Conservation (phyloP, 2,329 filamentous ascomycete genomes). For the Aspergillus sergii region DNA sequence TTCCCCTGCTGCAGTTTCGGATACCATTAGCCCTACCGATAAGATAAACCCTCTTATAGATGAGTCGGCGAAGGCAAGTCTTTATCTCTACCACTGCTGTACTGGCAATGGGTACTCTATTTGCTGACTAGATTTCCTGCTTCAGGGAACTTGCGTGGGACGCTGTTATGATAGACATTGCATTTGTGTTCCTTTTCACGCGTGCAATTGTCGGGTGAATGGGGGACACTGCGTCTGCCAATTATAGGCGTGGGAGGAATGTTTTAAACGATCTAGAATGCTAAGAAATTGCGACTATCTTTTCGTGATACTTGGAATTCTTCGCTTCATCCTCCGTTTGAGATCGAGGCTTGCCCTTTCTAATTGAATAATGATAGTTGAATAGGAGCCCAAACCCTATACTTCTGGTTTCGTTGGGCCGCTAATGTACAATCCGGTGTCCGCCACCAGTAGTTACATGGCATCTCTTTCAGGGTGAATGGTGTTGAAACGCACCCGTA, state of each 20-base stretch:
- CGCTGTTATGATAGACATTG: not conserved
- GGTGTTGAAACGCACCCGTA: too few species aligned
- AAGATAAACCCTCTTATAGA: not conserved
- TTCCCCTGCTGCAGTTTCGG: not conserved
- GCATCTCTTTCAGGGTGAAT: too few species aligned
- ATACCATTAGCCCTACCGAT: not conserved
- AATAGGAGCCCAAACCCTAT: too few species aligned
- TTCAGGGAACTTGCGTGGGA: not conserved
- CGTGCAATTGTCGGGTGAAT: not conserved
- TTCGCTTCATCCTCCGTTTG: too few species aligned
- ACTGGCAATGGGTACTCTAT: not conserved
- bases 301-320: too few species aligned
- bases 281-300: too few species aligned
- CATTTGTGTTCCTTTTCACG: not conserved
- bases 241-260: not conserved
- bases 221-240: not conserved
- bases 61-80: not conserved
- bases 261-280: not conserved
- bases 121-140: not conserved
- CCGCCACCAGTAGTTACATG: too few species aligned
- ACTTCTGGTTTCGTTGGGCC: too few species aligned
- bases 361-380: too few species aligned
- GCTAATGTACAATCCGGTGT: too few species aligned
- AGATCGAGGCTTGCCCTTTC: too few species aligned
- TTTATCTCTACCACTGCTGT: not conserved